Conservation (phyloP, 2,329 filamentous ascomycete species). For the Fusarium circinatum region DNA sequence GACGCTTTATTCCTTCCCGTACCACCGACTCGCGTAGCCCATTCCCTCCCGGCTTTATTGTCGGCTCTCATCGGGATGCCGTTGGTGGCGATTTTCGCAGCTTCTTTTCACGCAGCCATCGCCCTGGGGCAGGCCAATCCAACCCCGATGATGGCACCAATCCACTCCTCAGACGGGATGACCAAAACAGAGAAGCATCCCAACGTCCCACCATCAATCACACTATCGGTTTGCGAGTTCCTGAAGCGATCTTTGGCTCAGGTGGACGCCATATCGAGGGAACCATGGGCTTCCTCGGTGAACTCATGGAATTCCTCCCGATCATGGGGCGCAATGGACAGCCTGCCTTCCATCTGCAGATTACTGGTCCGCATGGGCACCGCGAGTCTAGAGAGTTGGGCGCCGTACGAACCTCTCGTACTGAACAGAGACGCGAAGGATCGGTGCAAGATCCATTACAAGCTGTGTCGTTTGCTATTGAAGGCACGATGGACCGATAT, state of each 20-base stretch:
- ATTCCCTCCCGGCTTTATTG: slow-evolving; percentile 67
- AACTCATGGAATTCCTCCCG: slow-evolving; percentile 65
- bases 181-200: slow-evolving; percentile 56
- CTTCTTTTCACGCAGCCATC: slow-evolving; percentile 63
- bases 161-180: slow-evolving; percentile 78
- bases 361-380: slow-evolving; percentile 59
- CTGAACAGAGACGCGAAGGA: slow-evolving; percentile 60
- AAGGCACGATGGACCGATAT: slow-evolving; percentile 81
- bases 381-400: slow-evolving; percentile 63
- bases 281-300: slow-evolving; percentile 66
- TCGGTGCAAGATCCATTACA: slow-evolving; percentile 72
- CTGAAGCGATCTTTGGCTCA: slow-evolving; percentile 56
- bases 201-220: slow-evolving; percentile 62
- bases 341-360: slow-evolving; percentile 69
- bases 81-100: slow-evolving; percentile 60
- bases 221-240: slow-evolving; percentile 64
- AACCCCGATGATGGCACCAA: slow-evolving; percentile 84
- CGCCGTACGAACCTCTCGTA: slow-evolving; percentile 54
- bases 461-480: slow-evolving; percentile 78
- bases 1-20: slow-evolving; percentile 47
- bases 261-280: slow-evolving; percentile 54
- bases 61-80: slow-evolving; percentile 64
- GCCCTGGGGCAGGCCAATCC: slow-evolving; percentile 63
- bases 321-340: slow-evolving; percentile 58
- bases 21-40: slow-evolving; percentile 62